Conservation (phyloP, 2,329 filamentous ascomycete genomes). For the Kalaharituber pfeilii region DNA sequence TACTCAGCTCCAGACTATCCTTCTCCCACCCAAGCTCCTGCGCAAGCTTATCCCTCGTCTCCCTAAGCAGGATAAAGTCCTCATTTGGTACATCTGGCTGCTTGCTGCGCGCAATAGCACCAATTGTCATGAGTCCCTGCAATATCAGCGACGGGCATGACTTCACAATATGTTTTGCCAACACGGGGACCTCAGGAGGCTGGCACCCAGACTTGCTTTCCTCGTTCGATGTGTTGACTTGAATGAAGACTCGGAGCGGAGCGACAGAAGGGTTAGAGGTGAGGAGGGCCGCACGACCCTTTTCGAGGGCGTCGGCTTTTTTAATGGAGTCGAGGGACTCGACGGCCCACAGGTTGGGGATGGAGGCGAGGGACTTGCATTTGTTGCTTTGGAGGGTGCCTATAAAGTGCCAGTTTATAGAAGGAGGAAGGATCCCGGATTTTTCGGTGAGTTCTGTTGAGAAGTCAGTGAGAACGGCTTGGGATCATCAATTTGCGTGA, state of each 20-base stretch:
- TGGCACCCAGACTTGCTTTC: conserved; percentile 65
- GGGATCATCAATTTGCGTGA: neutral
- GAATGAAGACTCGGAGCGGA: conserved; percentile 60
- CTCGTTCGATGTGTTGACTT: conserved; percentile 91
- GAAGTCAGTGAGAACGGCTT: conserved; percentile 27
- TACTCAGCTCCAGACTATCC: conserved; percentile 66
- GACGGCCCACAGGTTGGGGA: conserved; percentile 80
- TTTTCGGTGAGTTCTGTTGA: conserved; percentile 61
- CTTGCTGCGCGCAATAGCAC: conserved; percentile 71
- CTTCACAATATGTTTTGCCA: conserved; percentile 54
- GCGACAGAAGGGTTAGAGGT: conserved; percentile 28
- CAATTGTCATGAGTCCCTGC: conserved; percentile 89
- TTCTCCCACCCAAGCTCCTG: conserved; percentile 39
- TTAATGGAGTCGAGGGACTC: conserved; percentile 77
- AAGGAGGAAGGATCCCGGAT: conserved; percentile 54
- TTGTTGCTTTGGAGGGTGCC: conserved; percentile 87
- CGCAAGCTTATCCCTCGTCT: conserved; percentile 54
- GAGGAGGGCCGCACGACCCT: conserved; percentile 47
- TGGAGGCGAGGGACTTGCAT: conserved; percentile 66
- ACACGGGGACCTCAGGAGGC: conserved; percentile 42
- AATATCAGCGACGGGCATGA: conserved; percentile 57
- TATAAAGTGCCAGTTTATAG: conserved; percentile 90
- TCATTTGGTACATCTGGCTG: conserved; percentile 74
- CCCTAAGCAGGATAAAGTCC: conserved; percentile 56
- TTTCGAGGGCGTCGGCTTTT: conserved; percentile 69